Evolutionary conservation across 768 basidiomycete genomes (phyloP), one percentile per base, ranked within the genome.

Genomic region (Austroboletus festivus): DNA sequence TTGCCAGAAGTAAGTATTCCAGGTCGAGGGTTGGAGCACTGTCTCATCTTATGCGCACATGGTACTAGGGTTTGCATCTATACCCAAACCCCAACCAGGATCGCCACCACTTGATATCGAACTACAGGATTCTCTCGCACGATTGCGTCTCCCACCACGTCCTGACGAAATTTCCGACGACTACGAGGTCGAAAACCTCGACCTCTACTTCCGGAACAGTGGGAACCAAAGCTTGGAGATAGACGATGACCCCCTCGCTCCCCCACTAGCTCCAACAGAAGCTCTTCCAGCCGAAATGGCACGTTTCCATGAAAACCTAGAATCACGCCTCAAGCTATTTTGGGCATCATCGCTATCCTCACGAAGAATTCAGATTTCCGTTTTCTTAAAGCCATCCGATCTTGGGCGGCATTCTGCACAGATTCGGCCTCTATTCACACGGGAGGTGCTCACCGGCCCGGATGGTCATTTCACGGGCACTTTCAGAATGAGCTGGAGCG

Each of bases 381-480:
- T 93, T n/a, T 86, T 79, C 57, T 68, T 79, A 31, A 55, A 53
- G 30, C 50, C 28, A 13, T 41, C 34, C 3, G 38, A 47, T 39
- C 39, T 47, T 20, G 61, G 70, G 33, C 60, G 62, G 20, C 60
- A 54, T 6, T 57, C 62, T 0, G 56, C 61, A 22, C 60, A 71
- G 13, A 66, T 69, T 34, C 69, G 61, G 21, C 81, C 86, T 3
- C 63, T 93, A 18, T 67, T 71, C 0, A 71, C 67, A 1, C 61
- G 68, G 41, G 76, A 82, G 20, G 69, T 85, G n/a, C 39, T 64
- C 11, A 93, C 90, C 0, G 74, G 69, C 10, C 59, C 77, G 0
- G 85, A 91, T 52, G 93, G 93, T 1, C 78, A 82, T 47, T 94
- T 95, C 69, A 76, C 83, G 50, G 70, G 74, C 1, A 78, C 73